Evolutionary conservation across 2,329 filamentous ascomycete species (phyloP).

Genomic region (Hysterium pulicare): DNA sequence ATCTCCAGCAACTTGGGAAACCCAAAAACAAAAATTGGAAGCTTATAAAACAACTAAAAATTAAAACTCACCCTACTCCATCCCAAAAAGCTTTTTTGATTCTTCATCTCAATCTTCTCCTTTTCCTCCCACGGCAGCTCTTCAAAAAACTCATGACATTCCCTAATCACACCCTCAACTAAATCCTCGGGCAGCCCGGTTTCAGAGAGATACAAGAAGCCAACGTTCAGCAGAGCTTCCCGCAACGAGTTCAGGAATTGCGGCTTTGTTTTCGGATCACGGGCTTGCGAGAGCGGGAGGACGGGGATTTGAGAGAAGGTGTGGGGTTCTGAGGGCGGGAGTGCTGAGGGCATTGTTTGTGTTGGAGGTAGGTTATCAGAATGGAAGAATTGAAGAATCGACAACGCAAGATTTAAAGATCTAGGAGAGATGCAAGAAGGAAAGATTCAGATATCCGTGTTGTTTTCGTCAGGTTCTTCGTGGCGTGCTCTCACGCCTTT

Average conservation of each 20-base stretch:
- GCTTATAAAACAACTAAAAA: constrained; percentile 3
- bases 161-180: constrained; percentile 61
- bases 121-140: constrained; percentile 74
- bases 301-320: constrained; percentile 73
- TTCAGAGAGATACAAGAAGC: constrained; percentile 82
- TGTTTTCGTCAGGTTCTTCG: no score
- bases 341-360: constrained; percentile 4
- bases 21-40: no score
- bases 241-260: constrained; percentile 68
- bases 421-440: no score
- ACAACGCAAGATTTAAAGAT: no score
- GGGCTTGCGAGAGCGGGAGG: constrained; percentile 68
- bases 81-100: constrained; percentile 46
- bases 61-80: constrained; percentile 42
- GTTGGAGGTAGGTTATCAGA: no score
- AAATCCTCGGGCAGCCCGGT: constrained; percentile 58
- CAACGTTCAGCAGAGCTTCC: constrained; percentile 77
- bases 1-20: no score
- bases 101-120: constrained; percentile 55
- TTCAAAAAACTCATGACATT: constrained; percentile 70
- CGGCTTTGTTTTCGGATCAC: constrained; percentile 66
- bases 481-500: no score
- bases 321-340: constrained; percentile 4
- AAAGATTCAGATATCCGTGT: no score
- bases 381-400: no score